These are phyloP conservation scores for Thalassia testudinum DNA, from an alignment of 116 monocot species.

Conservation along the genomic window DNA sequence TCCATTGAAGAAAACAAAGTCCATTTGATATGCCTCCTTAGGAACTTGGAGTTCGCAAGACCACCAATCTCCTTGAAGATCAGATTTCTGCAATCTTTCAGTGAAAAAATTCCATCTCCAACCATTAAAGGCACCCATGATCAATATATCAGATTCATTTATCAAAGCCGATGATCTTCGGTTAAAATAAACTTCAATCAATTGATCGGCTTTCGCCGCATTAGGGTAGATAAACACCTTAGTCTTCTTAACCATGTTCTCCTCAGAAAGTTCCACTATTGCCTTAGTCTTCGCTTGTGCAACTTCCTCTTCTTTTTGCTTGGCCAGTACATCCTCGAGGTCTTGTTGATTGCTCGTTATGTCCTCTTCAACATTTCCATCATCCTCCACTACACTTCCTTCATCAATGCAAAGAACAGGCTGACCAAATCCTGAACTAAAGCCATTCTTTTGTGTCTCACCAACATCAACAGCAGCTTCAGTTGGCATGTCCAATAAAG, in stretches of 20 bases:
- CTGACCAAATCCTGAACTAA: background rate
- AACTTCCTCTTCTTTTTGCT: conserved; percentile 18
- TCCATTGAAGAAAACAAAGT: conserved; percentile 93
- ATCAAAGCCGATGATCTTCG: conserved; percentile 35
- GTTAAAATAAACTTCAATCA: conserved; percentile 56
- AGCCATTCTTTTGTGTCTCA: too few species aligned
- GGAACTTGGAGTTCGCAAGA: conserved; percentile 62
- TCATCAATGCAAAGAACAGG: background rate
- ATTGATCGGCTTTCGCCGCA: conserved; percentile 26
- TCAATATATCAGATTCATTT: conserved; percentile 50
- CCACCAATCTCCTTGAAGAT: conserved; percentile 83
- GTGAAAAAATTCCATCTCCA: conserved; percentile 82
- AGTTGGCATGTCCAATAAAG: too few species aligned
- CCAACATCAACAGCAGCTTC: too few species aligned
- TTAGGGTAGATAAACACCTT: conserved; percentile 64
- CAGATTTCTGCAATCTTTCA: conserved; percentile 46
- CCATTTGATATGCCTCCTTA: conserved; percentile 66
- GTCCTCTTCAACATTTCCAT: background rate
- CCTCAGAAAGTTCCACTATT: conserved; percentile 31
- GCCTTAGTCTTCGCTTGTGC: conserved; percentile 17
- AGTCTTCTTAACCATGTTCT: conserved; percentile 27
- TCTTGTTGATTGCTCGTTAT: background rate
- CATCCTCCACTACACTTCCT: background rate
- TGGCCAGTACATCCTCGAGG: background rate
- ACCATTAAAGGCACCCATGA: conserved; percentile 77